Evolutionary conservation across 805 yeast species (phyloP).

Genomic region (Yamadazyma akitaensis): DNA sequence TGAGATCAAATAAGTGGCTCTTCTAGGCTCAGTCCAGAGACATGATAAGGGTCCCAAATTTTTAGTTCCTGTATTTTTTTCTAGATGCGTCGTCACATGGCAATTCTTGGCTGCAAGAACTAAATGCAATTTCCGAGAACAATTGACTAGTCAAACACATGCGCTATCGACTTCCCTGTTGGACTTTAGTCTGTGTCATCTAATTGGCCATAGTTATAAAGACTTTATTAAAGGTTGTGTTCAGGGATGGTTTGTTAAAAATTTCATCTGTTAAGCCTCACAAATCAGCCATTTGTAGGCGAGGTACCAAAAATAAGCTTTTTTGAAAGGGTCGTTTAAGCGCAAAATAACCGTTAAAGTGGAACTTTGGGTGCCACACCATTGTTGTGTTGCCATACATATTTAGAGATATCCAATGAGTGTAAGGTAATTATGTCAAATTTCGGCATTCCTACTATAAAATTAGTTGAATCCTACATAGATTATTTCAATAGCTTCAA

Average conservation of each 20-base stretch:
- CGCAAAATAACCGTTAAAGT: not conserved
- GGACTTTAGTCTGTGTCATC: too few relatives aligned
- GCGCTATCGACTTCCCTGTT: too few relatives aligned
- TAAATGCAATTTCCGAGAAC: not conserved
- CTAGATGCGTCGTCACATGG: not conserved
- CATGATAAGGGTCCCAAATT: not conserved
- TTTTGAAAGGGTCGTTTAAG: not conserved
- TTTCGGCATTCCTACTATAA: not conserved
- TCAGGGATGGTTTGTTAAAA: not conserved
- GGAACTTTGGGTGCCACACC: not conserved
- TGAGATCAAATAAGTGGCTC: not conserved
- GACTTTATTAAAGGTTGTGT: not conserved
- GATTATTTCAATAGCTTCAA: not conserved
- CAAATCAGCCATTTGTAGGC: not conserved
- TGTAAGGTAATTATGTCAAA: not conserved
- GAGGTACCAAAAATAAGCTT: not conserved
- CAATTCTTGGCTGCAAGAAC: not conserved
- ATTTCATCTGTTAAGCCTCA: not conserved
- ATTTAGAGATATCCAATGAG: not conserved
- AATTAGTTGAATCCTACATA: not conserved
- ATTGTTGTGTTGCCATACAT: not conserved
- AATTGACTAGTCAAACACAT: not conserved
- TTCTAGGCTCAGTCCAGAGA: not conserved
- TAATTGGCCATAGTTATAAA: too few relatives aligned
- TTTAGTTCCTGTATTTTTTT: not conserved